Percentiles rank a stretch among this genome's conserved stretches.
phyloP scores from a whole-genome alignment of 805 yeast genomes.

The Candida montana region DNA sequence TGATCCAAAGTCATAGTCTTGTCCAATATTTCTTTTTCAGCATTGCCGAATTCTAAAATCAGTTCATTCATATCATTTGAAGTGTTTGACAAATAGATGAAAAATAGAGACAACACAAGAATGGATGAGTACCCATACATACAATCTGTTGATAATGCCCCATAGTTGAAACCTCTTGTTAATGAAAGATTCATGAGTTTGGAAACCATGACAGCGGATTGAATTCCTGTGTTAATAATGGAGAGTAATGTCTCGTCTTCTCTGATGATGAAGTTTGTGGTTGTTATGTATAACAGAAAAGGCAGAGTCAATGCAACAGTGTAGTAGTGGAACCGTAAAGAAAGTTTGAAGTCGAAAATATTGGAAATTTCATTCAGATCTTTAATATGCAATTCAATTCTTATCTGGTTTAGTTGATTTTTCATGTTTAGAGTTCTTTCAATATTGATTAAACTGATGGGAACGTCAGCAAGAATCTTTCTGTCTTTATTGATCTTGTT shows the following conservation, averaged over 20 bases:
- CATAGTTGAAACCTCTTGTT: conserved; percentile 30
- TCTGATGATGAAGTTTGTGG: conserved; percentile 30
- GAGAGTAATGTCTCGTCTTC: conserved; percentile 38
- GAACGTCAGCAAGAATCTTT: conserved; percentile 29
- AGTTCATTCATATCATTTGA: conserved; percentile 20
- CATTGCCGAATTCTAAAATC: conserved; percentile 3
- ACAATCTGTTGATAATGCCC: conserved; percentile 41
- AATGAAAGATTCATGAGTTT: conserved; percentile 32
- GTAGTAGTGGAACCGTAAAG: conserved; percentile 37
- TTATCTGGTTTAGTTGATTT: conserved; percentile 30
- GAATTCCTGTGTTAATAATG: conserved; percentile 35
- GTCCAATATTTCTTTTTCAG: conserved; percentile 13
- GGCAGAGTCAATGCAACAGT: conserved; percentile 39
- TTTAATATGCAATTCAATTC: conserved; percentile 30
- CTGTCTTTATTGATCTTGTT: conserved; percentile 37
- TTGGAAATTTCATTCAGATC: conserved; percentile 19
- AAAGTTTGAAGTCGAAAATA: conserved; percentile 38
- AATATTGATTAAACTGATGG: conserved; percentile 34
- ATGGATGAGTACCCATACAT: conserved; percentile 40
- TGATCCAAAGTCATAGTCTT: conserved; percentile 18
- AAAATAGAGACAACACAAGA: conserved; percentile 37
- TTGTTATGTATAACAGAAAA: conserved; percentile 34
- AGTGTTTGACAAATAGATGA: conserved; percentile 27
- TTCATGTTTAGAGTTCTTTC: conserved; percentile 36
- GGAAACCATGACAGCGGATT: conserved; percentile 35